phyloP scores from a whole-genome alignment of 2,329 filamentous ascomycete genomes.

The Colletotrichum chlorophyti region DNA sequence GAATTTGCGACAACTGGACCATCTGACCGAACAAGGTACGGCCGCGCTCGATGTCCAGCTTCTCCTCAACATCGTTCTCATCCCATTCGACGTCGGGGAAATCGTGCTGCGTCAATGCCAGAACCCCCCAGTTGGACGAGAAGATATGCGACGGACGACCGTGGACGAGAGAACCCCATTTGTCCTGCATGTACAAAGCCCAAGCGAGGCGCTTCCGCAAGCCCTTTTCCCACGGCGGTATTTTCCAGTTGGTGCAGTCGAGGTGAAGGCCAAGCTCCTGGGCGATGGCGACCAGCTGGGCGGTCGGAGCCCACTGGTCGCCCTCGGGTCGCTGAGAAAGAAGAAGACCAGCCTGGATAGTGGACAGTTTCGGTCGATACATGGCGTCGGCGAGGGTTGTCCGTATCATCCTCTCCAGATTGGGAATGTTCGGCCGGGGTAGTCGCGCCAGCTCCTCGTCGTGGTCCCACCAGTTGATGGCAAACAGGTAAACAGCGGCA shows the following conservation, averaged over 20 bases:
- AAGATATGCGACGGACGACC: constrained; percentile 82
- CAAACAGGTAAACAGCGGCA: constrained; percentile 83
- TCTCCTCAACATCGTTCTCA: constrained; percentile 66
- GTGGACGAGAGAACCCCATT: constrained; percentile 85
- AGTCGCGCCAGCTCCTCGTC: constrained; percentile 69
- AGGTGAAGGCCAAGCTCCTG: constrained; percentile 91
- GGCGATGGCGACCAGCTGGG: constrained; percentile 83
- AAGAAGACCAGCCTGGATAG: constrained; percentile 78
- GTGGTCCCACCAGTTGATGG: constrained; percentile 87
- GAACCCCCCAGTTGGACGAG: constrained; percentile 78
- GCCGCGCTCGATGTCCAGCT: constrained; percentile 70
- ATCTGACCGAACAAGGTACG: constrained; percentile 77
- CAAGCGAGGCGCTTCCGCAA: constrained; percentile 86
- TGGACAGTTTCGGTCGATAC: constrained; percentile 82
- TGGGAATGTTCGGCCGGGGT: constrained; percentile 74
- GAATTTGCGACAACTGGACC: constrained; percentile 76
- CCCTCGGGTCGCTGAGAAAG: constrained; percentile 78
- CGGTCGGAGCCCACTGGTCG: constrained; percentile 84
- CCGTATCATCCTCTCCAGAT: constrained; percentile 76
- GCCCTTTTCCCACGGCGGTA: constrained; percentile 86
- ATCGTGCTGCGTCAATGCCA: constrained; percentile 67
- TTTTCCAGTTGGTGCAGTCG: constrained; percentile 86
- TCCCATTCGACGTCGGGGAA: constrained; percentile 77
- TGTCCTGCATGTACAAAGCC: constrained; percentile 95
- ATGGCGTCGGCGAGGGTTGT: constrained; percentile 78